These are phyloP conservation scores for Fusarium avenaceum DNA, from an alignment of 2,329 filamentous ascomycete genomes.

Conservation along the genomic window DNA sequence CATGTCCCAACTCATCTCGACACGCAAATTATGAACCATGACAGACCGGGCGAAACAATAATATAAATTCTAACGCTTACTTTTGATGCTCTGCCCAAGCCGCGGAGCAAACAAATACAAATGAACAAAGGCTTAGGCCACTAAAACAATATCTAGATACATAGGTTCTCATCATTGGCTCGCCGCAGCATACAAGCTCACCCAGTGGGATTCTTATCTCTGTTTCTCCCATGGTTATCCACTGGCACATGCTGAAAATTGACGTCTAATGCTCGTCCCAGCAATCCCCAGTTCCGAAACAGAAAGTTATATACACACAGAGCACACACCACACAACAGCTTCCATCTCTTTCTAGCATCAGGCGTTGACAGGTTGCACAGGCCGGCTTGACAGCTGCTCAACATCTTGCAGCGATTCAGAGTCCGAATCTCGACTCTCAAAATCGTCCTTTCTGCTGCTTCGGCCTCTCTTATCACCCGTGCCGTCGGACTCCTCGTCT, in stretches of 20 bases:
- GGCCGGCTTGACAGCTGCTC: slow-evolving; percentile 51
- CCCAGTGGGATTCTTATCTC: slow-evolving; percentile 12
- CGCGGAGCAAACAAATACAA: slow-evolving; percentile 33
- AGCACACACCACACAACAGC: slow-evolving; percentile 34
- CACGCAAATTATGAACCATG: neutral
- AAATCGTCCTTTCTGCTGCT: slow-evolving; percentile 49
- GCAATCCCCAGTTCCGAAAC: slow-evolving; percentile 30
- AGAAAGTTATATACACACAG: slow-evolving; percentile 49
- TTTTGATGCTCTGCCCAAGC: slow-evolving; percentile 42
- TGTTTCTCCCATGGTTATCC: slow-evolving; percentile 12
- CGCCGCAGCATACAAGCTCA: slow-evolving; percentile 23
- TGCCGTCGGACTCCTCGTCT: slow-evolving; percentile 47
- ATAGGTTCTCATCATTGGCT: slow-evolving; percentile 33
- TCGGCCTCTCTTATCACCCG: slow-evolving; percentile 31
- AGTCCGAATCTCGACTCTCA: slow-evolving; percentile 48
- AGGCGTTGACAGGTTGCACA: slow-evolving; percentile 54
- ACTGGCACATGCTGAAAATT: slow-evolving; percentile 17
- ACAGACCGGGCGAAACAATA: slow-evolving; percentile 9
- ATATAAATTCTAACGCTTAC: slow-evolving; percentile 46
- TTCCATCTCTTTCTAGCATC: slow-evolving; percentile 30
- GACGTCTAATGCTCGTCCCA: slow-evolving; percentile 18
- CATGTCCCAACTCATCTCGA: neutral
- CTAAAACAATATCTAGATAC: slow-evolving; percentile 47
- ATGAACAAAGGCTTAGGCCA: slow-evolving; percentile 35
- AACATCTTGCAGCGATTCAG: slow-evolving; percentile 49